Base-by-base conservation (phyloP, 345 rosid genomes). In the Turritis glabra region DNA sequence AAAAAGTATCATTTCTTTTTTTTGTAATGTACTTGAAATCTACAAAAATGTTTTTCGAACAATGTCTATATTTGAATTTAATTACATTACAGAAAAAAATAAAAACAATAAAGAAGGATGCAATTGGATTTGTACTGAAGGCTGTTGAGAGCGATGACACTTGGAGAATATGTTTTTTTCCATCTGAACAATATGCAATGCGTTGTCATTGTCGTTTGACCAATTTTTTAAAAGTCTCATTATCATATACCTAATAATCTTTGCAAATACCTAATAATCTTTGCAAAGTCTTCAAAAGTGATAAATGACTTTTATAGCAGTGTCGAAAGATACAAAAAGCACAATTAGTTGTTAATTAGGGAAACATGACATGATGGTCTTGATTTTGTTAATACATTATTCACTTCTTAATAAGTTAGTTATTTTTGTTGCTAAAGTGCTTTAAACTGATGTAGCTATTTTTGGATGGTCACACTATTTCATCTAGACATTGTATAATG, bases 131-230 rank as follows among this genome's bases (percentile, higher is more conserved):
- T 64, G 38, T 26, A 26, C 53, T 2, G 3, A 64, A 15, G 32
- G n/a, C 14, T 35, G 2, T 27, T 32, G 75, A 58, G 67, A 59
- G 58, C 15, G 40, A 47, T 37, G 18, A 15, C 25, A 72, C 27
- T 41, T 22, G 38, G 70, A 43, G 50, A 33, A 21, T 53, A 53
- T 73, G 70, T 29, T 41, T 41, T 22, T 21, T 41, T 10, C 27
- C 48, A 64, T 73, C 19, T 73, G 64, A 64, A 64, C 53, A 41
- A 54, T 46, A 35, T 55, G 47, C 7, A 64, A 57, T 54, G 77
- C 50, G 64, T 44, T 64, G 77, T 73, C 65, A 64, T n/a, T 55
- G 56, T 55, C 77, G 30, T 65, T 51, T 74, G 50, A 55, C 50
- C 65, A 55, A 62, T 23, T 44, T 8, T 23, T 55, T 4, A 1